Evolutionary conservation across 306 rosid genomes (phyloP).

Genomic region (Prunus salicina): DNA sequence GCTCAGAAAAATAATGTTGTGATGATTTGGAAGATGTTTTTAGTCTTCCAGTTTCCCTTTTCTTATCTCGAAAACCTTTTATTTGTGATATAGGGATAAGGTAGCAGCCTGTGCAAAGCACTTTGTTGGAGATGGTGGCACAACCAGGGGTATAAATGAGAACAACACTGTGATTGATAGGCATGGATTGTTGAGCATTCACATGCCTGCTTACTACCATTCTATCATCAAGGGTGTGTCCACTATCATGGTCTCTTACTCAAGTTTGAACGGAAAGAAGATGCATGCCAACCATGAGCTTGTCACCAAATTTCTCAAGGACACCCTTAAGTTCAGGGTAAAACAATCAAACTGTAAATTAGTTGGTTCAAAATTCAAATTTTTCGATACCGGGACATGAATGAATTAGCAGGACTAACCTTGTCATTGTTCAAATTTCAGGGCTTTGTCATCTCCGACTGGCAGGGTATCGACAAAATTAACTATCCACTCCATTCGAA

Average conservation of each 20-base stretch:
- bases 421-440: constrained; percentile 2
- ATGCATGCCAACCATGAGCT: constrained; percentile 8
- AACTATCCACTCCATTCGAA: constrained; percentile 1
- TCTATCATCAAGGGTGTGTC: constrained; percentile 24
- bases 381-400: not conserved
- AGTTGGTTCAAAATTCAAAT: not conserved
- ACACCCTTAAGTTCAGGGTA: constrained; percentile 17
- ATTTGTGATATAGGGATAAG: not conserved
- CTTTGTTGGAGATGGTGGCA: constrained; percentile 26
- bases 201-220: constrained; percentile 18
- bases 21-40: not conserved
- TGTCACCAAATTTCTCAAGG: constrained; percentile 15
- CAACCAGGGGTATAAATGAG: constrained; percentile 16
- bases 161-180: constrained; percentile 17
- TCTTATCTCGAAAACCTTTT: not conserved
- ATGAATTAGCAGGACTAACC: not conserved
- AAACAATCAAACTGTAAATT: not conserved
- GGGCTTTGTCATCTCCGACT: constrained; percentile 26
- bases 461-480: constrained; percentile 19
- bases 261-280: constrained; percentile 14
- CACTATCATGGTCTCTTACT: constrained; percentile 21
- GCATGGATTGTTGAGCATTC: constrained; percentile 6
- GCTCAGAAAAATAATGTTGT: no score
- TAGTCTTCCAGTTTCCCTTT: no score
- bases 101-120: constrained; percentile 24